Evolutionary conservation across 78 protist species (phyloP).

Genomic region (Pelomyxa schiedti): DNA sequence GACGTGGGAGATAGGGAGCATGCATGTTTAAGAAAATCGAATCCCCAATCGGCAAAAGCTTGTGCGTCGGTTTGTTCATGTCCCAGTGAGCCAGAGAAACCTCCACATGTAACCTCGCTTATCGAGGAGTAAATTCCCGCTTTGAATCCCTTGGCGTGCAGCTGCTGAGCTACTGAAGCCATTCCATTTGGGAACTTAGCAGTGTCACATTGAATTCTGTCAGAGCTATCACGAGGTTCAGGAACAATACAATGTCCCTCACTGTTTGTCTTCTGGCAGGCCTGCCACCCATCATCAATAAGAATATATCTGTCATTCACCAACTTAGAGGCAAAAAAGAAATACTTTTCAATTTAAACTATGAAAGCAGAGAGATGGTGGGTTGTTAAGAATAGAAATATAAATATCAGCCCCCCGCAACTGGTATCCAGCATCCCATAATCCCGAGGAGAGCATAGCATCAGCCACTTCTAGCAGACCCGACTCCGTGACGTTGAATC

Average conservation of each 20-base stretch:
- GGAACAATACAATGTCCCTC: not conserved
- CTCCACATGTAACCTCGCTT: not conserved
- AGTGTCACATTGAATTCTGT: not conserved
- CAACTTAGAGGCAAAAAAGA: not conserved
- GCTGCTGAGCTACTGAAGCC: constrained; percentile 10
- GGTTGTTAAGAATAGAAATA: not conserved
- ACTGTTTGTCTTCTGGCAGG: not conserved
- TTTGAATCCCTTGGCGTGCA: constrained; percentile 3
- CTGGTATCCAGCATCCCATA: not conserved
- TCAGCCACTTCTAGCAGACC: not conserved
- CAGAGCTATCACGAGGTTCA: not conserved
- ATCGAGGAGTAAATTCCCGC: not conserved
- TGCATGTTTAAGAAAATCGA: constrained; percentile 34
- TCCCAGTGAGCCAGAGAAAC: constrained; percentile 9
- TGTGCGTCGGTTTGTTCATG: constrained; percentile 22
- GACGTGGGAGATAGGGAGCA: constrained; percentile 4
- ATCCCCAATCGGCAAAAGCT: constrained; percentile 35
- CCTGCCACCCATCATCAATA: not conserved
- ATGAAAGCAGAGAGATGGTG: not conserved
- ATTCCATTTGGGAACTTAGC: constrained; percentile 19
- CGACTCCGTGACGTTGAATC: not conserved
- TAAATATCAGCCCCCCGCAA: not conserved
- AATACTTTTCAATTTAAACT: not conserved
- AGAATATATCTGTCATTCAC: not conserved
- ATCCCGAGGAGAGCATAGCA: not conserved